Conservation (phyloP, 345 rosid genomes). For the Aquilaria malaccensis region DNA sequence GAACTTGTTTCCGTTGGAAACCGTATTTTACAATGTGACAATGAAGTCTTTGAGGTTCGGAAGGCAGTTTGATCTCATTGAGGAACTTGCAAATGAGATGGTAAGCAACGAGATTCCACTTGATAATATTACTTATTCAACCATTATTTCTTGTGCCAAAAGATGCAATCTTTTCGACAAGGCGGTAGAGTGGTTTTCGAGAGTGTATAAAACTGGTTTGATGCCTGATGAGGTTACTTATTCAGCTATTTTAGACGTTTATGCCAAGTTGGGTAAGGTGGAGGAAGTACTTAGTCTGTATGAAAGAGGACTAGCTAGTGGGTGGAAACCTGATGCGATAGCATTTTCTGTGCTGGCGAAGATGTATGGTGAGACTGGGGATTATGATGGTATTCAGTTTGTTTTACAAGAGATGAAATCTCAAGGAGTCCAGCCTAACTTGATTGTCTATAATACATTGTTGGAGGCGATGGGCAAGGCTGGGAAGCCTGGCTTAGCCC, state of each 20-base stretch:
- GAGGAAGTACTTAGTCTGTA: conserved; percentile 85
- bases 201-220: conserved; percentile 82
- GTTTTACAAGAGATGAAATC: conserved; percentile 81
- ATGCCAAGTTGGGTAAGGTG: conserved; percentile 71
- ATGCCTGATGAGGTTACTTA: conserved; percentile 98
- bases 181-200: conserved; percentile 92
- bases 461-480: conserved; percentile 89
- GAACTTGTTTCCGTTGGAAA: conserved; percentile 72
- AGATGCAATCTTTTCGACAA: conserved; percentile 61
- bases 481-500: conserved; percentile 82
- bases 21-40: conserved; percentile 67
- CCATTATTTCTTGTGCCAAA: conserved; percentile 85
- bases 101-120: conserved; percentile 59
- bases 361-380: conserved; percentile 92
- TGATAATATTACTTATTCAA: conserved; percentile 92
- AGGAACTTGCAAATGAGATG: conserved; percentile 82
- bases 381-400: conserved; percentile 89
- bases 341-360: conserved; percentile 76
- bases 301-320: conserved; percentile 87
- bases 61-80: conserved; percentile 75
- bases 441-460: conserved; percentile 77
- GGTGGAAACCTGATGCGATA: conserved; percentile 82
- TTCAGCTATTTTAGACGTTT: conserved; percentile 76
- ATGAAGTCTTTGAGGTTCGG: conserved; percentile 89
- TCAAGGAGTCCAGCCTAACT: conserved; percentile 70